A percentile compares a stretch with the other conserved stretches of the same genome.
These are phyloP conservation scores for Alternaria sp. DNA, from an alignment of 2,329 filamentous ascomycete genomes.

Conservation along the genomic window DNA sequence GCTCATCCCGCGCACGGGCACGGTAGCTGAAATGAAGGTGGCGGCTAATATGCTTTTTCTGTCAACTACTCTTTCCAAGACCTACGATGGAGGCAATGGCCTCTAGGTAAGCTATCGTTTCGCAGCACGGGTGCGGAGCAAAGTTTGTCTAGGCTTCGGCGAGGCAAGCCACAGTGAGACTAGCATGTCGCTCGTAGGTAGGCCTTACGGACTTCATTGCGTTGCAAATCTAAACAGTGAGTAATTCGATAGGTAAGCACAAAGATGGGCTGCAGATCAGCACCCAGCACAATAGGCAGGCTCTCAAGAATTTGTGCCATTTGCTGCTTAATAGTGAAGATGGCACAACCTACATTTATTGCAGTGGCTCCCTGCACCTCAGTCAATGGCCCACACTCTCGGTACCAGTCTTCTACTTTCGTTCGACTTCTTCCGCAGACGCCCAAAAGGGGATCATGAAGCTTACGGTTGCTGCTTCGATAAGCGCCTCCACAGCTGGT, in stretches of 20 bases:
- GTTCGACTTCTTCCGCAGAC: background rate
- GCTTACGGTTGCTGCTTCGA: conserved; percentile 10
- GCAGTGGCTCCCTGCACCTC: conserved; percentile 15
- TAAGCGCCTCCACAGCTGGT: conserved; percentile 10
- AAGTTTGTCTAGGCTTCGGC: background rate
- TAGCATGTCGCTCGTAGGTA: conserved; percentile 5
- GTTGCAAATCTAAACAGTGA: background rate
- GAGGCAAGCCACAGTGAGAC: conserved; percentile 12
- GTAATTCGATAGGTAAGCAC: background rate
- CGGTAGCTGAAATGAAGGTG: background rate
- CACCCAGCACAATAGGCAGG: background rate
- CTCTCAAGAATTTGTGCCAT: background rate
- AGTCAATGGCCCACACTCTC: conserved; percentile 8
- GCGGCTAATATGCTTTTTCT: conserved; percentile 3
- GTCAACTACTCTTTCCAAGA: background rate
- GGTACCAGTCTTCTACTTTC: conserved; percentile 6
- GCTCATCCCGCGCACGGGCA: too few relatives aligned
- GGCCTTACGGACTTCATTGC: background rate
- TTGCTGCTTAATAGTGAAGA: background rate
- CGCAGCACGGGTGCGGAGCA: background rate
- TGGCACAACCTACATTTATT: conserved; percentile 15
- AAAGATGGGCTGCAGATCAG: background rate
- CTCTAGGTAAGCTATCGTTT: background rate
- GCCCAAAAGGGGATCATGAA: conserved; percentile 18
- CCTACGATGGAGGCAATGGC: background rate